phyloP scores from a whole-genome alignment of 768 basidiomycete species.

The Coprinopsis sp. region DNA sequence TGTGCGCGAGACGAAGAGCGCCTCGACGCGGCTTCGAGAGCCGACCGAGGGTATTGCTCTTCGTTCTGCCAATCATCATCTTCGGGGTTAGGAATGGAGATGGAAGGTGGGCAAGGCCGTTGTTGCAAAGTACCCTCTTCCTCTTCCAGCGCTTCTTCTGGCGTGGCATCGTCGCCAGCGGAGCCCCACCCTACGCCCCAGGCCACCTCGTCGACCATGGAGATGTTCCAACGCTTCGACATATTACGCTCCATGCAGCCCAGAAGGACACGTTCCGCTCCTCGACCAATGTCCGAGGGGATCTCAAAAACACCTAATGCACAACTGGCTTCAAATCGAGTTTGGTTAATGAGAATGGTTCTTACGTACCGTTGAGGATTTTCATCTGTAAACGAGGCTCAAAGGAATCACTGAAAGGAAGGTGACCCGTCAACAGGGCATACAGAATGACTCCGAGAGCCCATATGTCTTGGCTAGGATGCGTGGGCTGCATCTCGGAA shows the following conservation, averaged over 20 bases:
- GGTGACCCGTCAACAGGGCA: slow-evolving; percentile 73
- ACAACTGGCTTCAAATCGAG: slow-evolving; percentile 10
- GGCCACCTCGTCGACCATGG: slow-evolving; percentile 71
- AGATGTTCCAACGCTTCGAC: slow-evolving; percentile 70
- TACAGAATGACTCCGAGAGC: slow-evolving; percentile 89
- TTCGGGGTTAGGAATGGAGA: slow-evolving; percentile 11
- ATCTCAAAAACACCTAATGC: slow-evolving; percentile 56
- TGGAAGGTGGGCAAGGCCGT: slow-evolving; percentile 19
- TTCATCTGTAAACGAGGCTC: slow-evolving; percentile 92
- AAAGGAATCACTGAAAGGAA: slow-evolving; percentile 87
- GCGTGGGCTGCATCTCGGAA: slow-evolving; percentile 33
- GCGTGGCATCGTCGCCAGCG: slow-evolving; percentile 42
- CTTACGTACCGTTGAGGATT: slow-evolving; percentile 68
- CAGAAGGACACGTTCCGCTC: slow-evolving; percentile 62
- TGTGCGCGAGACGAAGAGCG: slow-evolving; percentile 37
- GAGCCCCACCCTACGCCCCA: slow-evolving; percentile 75
- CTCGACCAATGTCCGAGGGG: slow-evolving; percentile 51
- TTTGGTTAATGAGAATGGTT: slow-evolving; percentile 12
- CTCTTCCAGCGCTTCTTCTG: slow-evolving; percentile 25
- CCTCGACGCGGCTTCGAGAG: slow-evolving; percentile 32
- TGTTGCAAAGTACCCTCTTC: slow-evolving; percentile 14
- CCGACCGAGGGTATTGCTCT: slow-evolving; percentile 22
- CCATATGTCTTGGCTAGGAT: slow-evolving; percentile 92
- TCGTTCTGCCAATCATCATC: slow-evolving; percentile 24
- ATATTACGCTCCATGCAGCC: slow-evolving; percentile 76